These are phyloP conservation scores for Scheffersomyces lignosus DNA, from an alignment of 805 yeast genomes.

Conservation along the genomic window DNA sequence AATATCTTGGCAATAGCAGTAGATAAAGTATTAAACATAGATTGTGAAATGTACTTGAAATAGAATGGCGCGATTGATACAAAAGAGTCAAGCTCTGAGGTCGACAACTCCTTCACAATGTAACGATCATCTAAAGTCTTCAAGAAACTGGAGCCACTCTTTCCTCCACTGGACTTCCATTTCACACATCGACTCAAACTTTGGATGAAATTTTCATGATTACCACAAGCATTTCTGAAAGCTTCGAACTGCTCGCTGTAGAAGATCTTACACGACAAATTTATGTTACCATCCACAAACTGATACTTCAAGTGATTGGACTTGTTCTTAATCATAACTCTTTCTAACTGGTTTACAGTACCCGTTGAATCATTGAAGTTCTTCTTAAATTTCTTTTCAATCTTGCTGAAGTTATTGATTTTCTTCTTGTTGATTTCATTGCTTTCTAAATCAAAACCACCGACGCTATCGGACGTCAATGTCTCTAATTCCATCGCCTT, in stretches of 20 bases:
- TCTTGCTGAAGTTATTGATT: constrained; percentile 36
- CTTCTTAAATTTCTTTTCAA: constrained; percentile 42
- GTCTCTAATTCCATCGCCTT: constrained; percentile 31
- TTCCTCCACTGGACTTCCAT: constrained; percentile 97
- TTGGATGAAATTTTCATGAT: constrained; percentile 73
- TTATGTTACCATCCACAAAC: constrained; percentile 77
- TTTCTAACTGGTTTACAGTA: constrained; percentile 48
- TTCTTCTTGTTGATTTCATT: constrained; percentile 34
- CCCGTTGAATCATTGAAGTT: constrained; percentile 21
- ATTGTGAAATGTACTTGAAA: constrained; percentile 94
- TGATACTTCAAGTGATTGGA: constrained; percentile 92
- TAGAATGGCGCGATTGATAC: constrained; percentile 95
- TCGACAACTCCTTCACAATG: constrained; percentile 84
- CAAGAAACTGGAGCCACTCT: constrained; percentile 90
- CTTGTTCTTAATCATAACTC: constrained; percentile 72
- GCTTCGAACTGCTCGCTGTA: constrained; percentile 98
- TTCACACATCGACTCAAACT: constrained; percentile 90
- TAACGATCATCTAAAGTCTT: constrained; percentile 90
- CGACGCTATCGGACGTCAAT: constrained; percentile 8
- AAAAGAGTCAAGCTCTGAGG: constrained; percentile 88
- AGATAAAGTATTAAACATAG: constrained; percentile 90
- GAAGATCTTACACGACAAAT: constrained; percentile 87
- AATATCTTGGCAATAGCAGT: constrained; percentile 92
- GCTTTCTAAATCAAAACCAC: constrained; percentile 20
- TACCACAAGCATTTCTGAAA: constrained; percentile 79